A percentile compares a stretch with the other conserved stretches of the same genome.
Conservation (phyloP, 495 filamentous ascomycete genomes). For the Trichocladium uniseriatum region DNA sequence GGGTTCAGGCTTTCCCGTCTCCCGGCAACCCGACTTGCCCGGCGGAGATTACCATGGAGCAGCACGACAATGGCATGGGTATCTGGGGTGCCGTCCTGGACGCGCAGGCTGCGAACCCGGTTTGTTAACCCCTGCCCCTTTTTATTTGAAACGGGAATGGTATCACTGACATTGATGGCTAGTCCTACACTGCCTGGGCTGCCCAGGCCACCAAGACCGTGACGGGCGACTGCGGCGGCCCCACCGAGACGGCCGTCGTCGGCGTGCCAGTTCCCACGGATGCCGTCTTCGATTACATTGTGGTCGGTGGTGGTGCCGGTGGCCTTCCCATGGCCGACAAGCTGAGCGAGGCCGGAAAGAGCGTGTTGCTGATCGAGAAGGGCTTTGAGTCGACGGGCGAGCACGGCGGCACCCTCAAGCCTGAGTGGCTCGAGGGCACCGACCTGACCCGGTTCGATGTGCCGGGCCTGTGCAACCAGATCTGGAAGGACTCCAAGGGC, state of each 20-base stretch:
- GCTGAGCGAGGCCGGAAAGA: constrained; percentile 53
- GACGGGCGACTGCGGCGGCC: constrained; percentile 27
- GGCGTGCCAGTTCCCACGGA: constrained; percentile 36
- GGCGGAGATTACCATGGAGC: constrained; percentile 22
- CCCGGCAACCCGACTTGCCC: constrained; percentile 29
- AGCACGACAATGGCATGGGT: constrained; percentile 35
- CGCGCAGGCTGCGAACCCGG: constrained; percentile 35
- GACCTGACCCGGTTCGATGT: constrained; percentile 68
- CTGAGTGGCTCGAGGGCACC: constrained; percentile 55
- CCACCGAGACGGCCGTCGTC: constrained; percentile 13
- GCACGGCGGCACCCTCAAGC: constrained; percentile 48
- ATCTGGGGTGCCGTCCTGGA: constrained; percentile 35
- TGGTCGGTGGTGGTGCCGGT: constrained; percentile 56
- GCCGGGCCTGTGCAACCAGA: constrained; percentile 67
- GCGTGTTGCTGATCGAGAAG: constrained; percentile 57
- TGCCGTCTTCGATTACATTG: constrained; percentile 56
- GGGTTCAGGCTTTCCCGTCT: constrained; percentile 26
- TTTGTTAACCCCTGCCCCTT: too few species aligned
- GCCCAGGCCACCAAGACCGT: constrained; percentile 36
- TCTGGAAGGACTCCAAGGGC: constrained; percentile 52
- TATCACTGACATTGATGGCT: too few species aligned
- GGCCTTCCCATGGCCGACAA: constrained; percentile 58
- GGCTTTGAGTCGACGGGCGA: constrained; percentile 51
- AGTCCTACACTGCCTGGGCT: constrained; percentile 45
- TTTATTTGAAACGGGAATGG: too few species aligned